Base-by-base conservation (phyloP, 192 early-diverging fungal species). In the Chytriomyces hyalinus region DNA sequence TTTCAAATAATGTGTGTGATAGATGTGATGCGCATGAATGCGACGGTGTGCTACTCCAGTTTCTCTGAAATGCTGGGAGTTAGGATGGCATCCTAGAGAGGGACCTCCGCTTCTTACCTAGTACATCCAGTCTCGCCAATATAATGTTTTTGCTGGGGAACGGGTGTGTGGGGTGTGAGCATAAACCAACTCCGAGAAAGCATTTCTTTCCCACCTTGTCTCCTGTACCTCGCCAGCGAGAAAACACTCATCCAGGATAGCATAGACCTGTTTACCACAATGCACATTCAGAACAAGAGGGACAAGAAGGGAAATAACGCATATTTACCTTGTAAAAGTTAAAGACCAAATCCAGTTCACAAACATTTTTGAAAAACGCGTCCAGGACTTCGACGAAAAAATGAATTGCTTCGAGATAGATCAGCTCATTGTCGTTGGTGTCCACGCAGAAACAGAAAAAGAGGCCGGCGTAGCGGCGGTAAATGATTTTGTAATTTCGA, bases 361-460 rank as follows among this genome's bases (percentile, higher is more conserved):
- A 98, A 6, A 99, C 98, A 66, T 98, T 99, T 46, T 94, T 93
- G 83, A 98, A 98, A 87, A 97, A 99, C 22, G 95, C 89, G 82
- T 99, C 98, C 48, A 99, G 83, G 0, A 99, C 94, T 84, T 99
- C 98, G 9, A 99, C 98, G 90, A 99, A 98, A 76, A 99, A 93
- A 79, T 99, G 98, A 50, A 99, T 98, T 0, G 95, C 96, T 80
- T 99, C 98, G 44, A 99, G 82, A 75, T 95, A 94, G 0, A 93
- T 91, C 22, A 99, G 85, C 80, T 98, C 97, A 77, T 99, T 99
- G 84, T 99, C 98, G 82, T 98, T 98, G 17, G 94, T 93, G 82
- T 98, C 97, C 1, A 99, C 96, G 81, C 97, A 97, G 79, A 98
- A 94, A 84, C 98, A 98, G 83, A 99, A 99, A 85, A 97, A 99